Conservation (phyloP, 1,139 yeast species). For the Lipomyces yarrowii region DNA sequence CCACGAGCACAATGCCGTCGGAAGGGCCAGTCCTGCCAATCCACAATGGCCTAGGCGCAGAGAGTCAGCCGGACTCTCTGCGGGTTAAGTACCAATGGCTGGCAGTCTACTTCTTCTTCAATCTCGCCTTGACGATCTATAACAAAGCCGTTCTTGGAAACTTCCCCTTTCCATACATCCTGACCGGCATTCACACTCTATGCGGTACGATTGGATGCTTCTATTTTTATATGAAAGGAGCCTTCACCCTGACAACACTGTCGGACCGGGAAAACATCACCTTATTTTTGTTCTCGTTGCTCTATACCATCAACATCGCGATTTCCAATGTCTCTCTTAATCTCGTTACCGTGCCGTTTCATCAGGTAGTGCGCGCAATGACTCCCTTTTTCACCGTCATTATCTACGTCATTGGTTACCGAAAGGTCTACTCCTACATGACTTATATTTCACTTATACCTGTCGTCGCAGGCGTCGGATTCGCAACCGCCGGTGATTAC, state of each 20-base stretch:
- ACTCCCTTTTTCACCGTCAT: conserved; percentile 38
- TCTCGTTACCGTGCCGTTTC: conserved; percentile 39
- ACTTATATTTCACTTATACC: conserved; percentile 37
- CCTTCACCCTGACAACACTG: conserved; percentile 35
- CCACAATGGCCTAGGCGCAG: conserved; percentile 5
- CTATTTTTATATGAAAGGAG: conserved; percentile 32
- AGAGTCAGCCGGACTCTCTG: conserved; percentile 23
- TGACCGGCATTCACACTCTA: conserved; percentile 37
- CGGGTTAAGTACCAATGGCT: conserved; percentile 34
- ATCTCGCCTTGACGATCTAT: conserved; percentile 37
- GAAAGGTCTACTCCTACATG: conserved; percentile 34
- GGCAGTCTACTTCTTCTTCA: conserved; percentile 37
- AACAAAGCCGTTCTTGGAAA: conserved; percentile 38
- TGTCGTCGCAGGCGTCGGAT: conserved; percentile 34
- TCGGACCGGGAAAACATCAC: conserved; percentile 33
- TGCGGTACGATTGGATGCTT: conserved; percentile 37
- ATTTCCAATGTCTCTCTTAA: conserved; percentile 38
- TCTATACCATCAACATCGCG: conserved; percentile 39
- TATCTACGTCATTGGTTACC: conserved; percentile 34
- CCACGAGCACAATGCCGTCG: not conserved
- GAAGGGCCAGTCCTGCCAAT: conserved; percentile 20
- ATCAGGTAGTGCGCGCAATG: conserved; percentile 38
- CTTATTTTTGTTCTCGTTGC: conserved; percentile 36
- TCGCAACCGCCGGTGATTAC: conserved; percentile 37
- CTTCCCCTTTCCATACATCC: conserved; percentile 38